Base-by-base conservation (phyloP, 768 basidiomycete species). In the Trametes cinnabarina region DNA sequence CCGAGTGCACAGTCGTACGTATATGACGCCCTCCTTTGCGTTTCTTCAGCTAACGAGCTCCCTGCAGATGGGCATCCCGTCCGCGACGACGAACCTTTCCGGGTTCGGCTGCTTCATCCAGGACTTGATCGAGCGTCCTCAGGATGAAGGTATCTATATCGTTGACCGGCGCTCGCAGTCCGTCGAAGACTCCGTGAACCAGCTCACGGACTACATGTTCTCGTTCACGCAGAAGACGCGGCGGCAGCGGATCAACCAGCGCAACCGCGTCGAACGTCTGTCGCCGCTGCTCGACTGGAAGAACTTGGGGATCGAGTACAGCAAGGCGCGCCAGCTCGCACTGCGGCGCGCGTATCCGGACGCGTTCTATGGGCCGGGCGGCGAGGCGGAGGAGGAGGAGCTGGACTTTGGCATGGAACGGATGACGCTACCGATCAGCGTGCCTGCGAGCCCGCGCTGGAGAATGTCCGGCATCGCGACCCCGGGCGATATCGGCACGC, bases 51-150 rank as follows among this genome's bases (percentile, higher is more conserved):
- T 28, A 20, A 6, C 1, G 3, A 14, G 15, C 26, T 46, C 48
- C 47, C 40, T 17, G 34, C 64, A 90, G 87, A 99, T 99, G 97
- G 97, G 97, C 60, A 94, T 99, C 48, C 97, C 97, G 0, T 92
- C 89, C 32, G 86, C 98, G 50, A 98, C 97, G 14, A 99, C 97
- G 50, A 99, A 99, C 76, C 79, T 99, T 28, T 97, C 94, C 17
- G 97, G 97, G 37, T 98, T 98, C 63, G 97, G 97, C 6, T 94
- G 91, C 71, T 98, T 97, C 79, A 95, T 98, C 92, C 93, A 96
- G 72, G 97, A 99, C 69, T 79, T 98, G 23, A 94, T 99, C 64
- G 96, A 99, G 63, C 84, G 85, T 14, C 94, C 95, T 0, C 85
- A 93, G 60, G 94, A 96, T 52, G 95, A 98, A 72, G 94, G 94